Base-by-base conservation (phyloP, 495 filamentous ascomycete species). In the Hypomontagnella monticulosa region DNA sequence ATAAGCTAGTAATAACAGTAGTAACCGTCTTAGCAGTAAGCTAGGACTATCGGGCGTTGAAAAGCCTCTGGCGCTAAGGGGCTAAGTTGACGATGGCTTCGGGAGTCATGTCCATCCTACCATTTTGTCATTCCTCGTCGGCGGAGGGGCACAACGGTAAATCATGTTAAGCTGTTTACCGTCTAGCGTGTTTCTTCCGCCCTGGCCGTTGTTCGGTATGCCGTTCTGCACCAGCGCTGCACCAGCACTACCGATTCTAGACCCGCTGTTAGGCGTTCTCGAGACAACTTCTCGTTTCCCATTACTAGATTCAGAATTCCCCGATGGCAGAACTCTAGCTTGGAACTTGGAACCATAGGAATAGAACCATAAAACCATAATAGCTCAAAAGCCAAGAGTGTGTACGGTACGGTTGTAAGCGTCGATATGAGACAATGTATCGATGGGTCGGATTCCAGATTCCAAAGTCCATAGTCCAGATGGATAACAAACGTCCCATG, bases 251-350 rank as follows among this genome's bases (percentile, higher is more conserved):
- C 66, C 49, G 38, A 51, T 58, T 64, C 63, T 54, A 63, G 71
- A 70, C 69, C 69, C 71, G 67, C 69, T 57, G 6, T 49, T 74
- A 74, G 71, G 71, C 71, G 63, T 74, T 68, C 57, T 68, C 63
- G 33, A 60, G 55, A 67, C 56, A 64, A 58, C 38, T 34, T 66
- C 69, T 74, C 71, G 71, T 74, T 53, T 74, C 57, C 59, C 40
- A 66, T 72, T 72, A 74, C 71, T 70, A 18, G 11, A 70, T 74
- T 70, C 33, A 74, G 71, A 71, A 70, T 27, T 53, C 46, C 55
- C 60, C 59, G 60, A 66, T 23, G 44, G 47, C 32, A 66, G 54
- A 57, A 2, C 63, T 59, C 42, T 51, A 48, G 38, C 41, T 34
- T 37, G 56, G 57, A 43, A 50, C 57, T 54, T 69, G n/a, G n/a